Evolutionary conservation across 2,329 filamentous ascomycete genomes (phyloP).

Genomic region (Beauveria brongniartii): DNA sequence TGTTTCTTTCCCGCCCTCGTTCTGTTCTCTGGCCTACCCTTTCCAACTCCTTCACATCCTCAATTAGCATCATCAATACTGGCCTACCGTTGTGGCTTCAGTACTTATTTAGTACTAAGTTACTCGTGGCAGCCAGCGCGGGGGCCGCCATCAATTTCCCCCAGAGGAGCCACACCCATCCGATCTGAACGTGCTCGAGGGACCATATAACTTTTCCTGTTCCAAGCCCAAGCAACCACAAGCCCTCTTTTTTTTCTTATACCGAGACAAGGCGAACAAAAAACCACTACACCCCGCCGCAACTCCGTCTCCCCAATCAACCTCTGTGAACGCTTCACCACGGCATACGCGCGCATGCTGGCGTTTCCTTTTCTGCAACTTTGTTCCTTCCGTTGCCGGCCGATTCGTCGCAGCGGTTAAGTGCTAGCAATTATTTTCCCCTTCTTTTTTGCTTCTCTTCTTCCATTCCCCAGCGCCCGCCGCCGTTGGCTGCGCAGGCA

Average conservation of each 20-base stretch:
- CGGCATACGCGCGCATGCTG: slow-evolving; percentile 8
- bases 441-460: not conserved
- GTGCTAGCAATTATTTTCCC: not conserved
- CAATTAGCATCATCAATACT: not conserved
- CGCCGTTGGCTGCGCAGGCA: not conserved
- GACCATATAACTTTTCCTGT: slow-evolving; percentile 3
- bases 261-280: slow-evolving; percentile 12
- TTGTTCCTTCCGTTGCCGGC: not conserved
- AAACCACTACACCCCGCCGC: slow-evolving; percentile 1
- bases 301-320: not conserved
- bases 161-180: not conserved
- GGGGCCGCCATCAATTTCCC: not conserved
- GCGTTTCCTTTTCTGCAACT: not conserved
- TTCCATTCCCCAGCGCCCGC: not conserved
- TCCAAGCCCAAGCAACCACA: not conserved
- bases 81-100: not conserved
- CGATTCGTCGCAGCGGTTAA: not conserved
- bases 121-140: not conserved
- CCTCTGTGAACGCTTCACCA: slow-evolving; percentile 7
- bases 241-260: slow-evolving; percentile 11
- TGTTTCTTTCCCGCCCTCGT: not conserved
- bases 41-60: not conserved
- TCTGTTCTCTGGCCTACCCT: not conserved
- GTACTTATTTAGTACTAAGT: not conserved
- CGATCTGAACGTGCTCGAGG: slow-evolving; percentile 5